Base-by-base conservation (phyloP, 73 alveolate genomes). In the Loxodes magnus region DNA sequence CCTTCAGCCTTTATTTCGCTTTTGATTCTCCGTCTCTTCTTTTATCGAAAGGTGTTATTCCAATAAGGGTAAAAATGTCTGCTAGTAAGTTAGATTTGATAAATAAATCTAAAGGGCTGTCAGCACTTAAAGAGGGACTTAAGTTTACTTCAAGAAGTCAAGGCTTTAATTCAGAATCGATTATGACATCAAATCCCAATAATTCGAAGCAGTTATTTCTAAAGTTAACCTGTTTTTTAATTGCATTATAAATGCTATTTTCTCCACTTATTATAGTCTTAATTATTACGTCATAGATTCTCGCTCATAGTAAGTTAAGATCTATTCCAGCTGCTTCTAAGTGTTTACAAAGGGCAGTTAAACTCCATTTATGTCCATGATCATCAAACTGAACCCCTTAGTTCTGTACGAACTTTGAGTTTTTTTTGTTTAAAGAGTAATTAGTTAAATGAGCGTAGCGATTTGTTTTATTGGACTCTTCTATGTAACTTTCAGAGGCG, bases 61-160 rank as follows among this genome's bases (percentile, higher is more conserved):
- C 96, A 2, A 79, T 48, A 42, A 84, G 48, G 54, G 76, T 84
- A 54, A 84, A 70, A 38, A 82, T 35, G 63, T 84, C 96, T n/a
- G 82, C 83, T 9, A 84, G 44, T 38, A 84, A 65, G 30, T 64
- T 85, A 7, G 88, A 56, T 56, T 84, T 84, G 6, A 84, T 84
- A 39, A 74, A 67, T 43, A 79, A 51, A 74, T 84, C 96, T 9
- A 84, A 51, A 5, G 96, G 96, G n/a, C 79, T 38, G 23, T 84
- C 82, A 17, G 86, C 63, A 35, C 81, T 84, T 15, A 82, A 64
- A 26, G 86, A 63, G 0, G 95, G 95, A 35, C 88, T 71, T 4
- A 78, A 63, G 64, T 82, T 82, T 12, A 82, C 78, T 52, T 82
- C 95, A 4, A 82, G 52, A 37, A 82, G 75, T 91, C 95, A 82